phyloP scores from a whole-genome alignment of 768 basidiomycete genomes.

The Steccherinum ochraceum region DNA sequence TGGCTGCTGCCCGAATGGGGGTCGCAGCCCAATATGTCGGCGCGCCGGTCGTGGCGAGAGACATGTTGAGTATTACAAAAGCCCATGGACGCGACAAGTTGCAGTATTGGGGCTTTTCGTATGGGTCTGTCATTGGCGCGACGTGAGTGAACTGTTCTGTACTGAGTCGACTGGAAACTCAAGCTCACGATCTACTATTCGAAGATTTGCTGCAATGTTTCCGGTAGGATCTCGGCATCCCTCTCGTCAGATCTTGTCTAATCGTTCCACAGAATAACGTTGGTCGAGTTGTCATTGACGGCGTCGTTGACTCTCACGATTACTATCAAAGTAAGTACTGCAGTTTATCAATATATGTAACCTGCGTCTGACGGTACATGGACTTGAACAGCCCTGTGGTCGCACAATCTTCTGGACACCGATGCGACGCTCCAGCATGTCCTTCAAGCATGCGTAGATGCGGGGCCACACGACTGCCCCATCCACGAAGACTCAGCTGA shows the following conservation, averaged over 20 bases:
- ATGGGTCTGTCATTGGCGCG: conserved; percentile 9
- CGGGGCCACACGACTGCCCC: conserved; percentile 9
- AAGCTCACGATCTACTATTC: neutral
- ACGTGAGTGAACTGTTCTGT: conserved; percentile 8
- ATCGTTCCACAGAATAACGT: conserved; percentile 17
- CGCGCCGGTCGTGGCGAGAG: conserved; percentile 9
- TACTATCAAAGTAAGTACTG: conserved; percentile 11
- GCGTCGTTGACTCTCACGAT: conserved; percentile 15
- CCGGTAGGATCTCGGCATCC: conserved; percentile 9
- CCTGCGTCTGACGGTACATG: neutral
- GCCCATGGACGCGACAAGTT: conserved; percentile 14
- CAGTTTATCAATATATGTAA: neutral
- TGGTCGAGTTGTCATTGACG: conserved; percentile 27
- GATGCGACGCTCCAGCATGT: conserved; percentile 8
- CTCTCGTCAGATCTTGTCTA: neutral
- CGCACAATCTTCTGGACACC: conserved; percentile 7
- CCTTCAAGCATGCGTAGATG: conserved; percentile 4
- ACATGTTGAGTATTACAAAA: conserved; percentile 15
- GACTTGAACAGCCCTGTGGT: neutral
- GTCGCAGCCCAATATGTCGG: conserved; percentile 1
- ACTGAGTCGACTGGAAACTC: neutral
- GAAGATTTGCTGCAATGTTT: neutral
- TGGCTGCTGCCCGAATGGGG: neutral
- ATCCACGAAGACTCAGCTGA: conserved; percentile 6
- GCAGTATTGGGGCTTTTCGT: conserved; percentile 12